Evolutionary conservation across 352 stramenopile species (phyloP).

Genomic region (Globisporangium camurandrum): DNA sequence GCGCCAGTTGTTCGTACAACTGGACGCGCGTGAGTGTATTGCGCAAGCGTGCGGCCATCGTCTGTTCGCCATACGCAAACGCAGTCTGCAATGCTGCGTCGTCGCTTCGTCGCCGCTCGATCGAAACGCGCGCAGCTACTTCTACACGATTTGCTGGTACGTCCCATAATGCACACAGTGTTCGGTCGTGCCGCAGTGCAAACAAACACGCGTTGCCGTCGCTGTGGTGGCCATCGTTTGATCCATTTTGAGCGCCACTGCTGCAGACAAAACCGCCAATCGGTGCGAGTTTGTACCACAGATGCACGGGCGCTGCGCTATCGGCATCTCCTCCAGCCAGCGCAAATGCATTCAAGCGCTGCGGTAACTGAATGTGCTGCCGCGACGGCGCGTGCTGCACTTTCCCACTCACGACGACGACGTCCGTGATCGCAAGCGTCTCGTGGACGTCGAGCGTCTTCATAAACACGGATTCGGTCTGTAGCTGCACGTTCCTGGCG

Average conservation of each 20-base stretch:
- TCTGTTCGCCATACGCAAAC: slow-evolving; percentile 40
- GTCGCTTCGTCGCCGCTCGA: too few relatives aligned
- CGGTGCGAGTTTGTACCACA: slow-evolving; percentile 49
- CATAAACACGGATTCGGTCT: slow-evolving; percentile 16
- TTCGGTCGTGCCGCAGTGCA: slow-evolving; percentile 30
- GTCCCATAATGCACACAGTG: too few relatives aligned
- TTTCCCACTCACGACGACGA: slow-evolving; percentile 34
- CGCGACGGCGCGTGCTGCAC: slow-evolving; percentile 11
- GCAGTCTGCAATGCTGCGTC: slow-evolving; percentile 22
- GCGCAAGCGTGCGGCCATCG: slow-evolving; percentile 37
- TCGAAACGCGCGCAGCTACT: too few relatives aligned
- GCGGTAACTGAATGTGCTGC: slow-evolving; percentile 42
- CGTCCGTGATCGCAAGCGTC: slow-evolving; percentile 53
- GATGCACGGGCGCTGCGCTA: slow-evolving; percentile 24
- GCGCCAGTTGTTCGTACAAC: slow-evolving; percentile 53
- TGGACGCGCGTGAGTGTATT: slow-evolving; percentile 41
- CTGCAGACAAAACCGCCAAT: slow-evolving; percentile 57
- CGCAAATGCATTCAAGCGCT: slow-evolving; percentile 61
- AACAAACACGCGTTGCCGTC: slow-evolving; percentile 72
- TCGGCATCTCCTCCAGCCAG: too few relatives aligned
- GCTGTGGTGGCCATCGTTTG: slow-evolving; percentile 26
- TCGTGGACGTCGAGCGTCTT: slow-evolving; percentile 20
- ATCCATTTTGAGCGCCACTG: too few relatives aligned
- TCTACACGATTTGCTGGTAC: too few relatives aligned
- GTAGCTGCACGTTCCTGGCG: slow-evolving; percentile 20